phyloP scores from a whole-genome alignment of 148 eudicot genomes.

The Rhododendron griersonianum region DNA sequence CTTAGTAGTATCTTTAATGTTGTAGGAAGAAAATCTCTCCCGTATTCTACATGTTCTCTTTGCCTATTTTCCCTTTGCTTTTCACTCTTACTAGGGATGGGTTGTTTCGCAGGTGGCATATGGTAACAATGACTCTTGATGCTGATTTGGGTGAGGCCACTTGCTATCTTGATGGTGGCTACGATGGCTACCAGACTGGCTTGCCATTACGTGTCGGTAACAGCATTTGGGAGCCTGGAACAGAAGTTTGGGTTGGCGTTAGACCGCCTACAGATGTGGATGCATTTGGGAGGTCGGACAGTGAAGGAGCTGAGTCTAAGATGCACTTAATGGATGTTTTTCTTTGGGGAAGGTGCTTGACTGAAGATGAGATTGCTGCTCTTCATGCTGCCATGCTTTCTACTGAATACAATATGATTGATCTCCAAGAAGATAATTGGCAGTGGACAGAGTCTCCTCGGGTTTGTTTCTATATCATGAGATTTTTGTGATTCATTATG shows the following conservation, averaged over 20 bases:
- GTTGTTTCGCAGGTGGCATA: conserved; percentile 77
- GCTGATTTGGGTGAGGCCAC: conserved; percentile 96
- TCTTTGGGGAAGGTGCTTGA: conserved; percentile 98
- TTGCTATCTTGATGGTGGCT: conserved; percentile 90
- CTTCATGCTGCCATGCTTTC: conserved; percentile 75
- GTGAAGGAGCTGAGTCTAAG: conserved; percentile 93
- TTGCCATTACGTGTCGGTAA: conserved; percentile 58
- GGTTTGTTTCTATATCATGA: conserved; percentile 39
- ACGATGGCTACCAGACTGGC: conserved; percentile 77
- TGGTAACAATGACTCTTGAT: conserved; percentile 85
- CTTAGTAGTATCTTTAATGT: neutral
- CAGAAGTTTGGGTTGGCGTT: conserved; percentile 92
- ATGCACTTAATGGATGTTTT: conserved; percentile 98
- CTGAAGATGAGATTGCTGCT: conserved; percentile 82
- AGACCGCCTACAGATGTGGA: conserved; percentile 86
- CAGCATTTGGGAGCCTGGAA: conserved; percentile 91
- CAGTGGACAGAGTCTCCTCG: conserved; percentile 95
- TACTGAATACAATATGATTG: conserved; percentile 59
- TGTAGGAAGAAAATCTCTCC: neutral
- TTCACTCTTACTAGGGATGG: neutral
- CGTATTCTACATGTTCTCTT: neutral
- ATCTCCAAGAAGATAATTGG: conserved; percentile 86
- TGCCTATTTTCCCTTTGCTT: neutral
- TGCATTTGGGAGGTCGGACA: conserved; percentile 97
- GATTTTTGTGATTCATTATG: neutral